phyloP scores from a whole-genome alignment of 1,284 basidiomycete species.

The Microbotryum lychnidis-dioicae region DNA sequence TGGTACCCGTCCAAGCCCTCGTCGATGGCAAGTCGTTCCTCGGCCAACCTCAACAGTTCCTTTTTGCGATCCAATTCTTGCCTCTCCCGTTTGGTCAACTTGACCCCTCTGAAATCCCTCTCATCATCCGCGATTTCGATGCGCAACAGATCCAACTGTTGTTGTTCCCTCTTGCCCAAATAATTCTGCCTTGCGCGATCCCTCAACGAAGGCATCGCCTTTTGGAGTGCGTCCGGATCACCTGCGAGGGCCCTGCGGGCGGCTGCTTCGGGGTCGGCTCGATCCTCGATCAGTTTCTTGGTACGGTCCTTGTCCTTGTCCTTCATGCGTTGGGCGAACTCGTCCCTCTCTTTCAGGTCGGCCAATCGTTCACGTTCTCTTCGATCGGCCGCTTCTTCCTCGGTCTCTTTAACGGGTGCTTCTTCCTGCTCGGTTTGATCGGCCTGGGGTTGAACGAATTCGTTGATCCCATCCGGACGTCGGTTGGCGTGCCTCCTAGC shows the following conservation, averaged over 20 bases:
- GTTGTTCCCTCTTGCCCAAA: slow-evolving; percentile 87
- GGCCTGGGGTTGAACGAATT: no score
- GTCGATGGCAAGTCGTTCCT: slow-evolving; percentile 85
- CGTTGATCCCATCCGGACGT: slow-evolving; percentile 38
- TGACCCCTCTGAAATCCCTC: slow-evolving; percentile 76
- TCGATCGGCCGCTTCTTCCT: slow-evolving; percentile 61
- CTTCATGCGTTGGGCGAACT: slow-evolving; percentile 79
- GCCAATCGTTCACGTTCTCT: slow-evolving; percentile 65
- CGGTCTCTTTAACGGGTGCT: neutral
- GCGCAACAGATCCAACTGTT: slow-evolving; percentile 87
- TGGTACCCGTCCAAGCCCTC: slow-evolving; percentile 91
- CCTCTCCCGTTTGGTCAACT: slow-evolving; percentile 73
- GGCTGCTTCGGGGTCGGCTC: slow-evolving; percentile 69
- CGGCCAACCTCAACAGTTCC: slow-evolving; percentile 80
- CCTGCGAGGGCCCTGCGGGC: slow-evolving; percentile 74
- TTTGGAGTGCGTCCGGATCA: slow-evolving; percentile 63
- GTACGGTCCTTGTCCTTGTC: slow-evolving; percentile 75
- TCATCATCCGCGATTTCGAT: slow-evolving; percentile 91
- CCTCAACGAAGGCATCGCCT: slow-evolving; percentile 70
- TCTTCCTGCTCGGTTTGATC: slow-evolving; percentile 40
- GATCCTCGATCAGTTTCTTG: slow-evolving; percentile 87
- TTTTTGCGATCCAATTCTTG: slow-evolving; percentile 83
- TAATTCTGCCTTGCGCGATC: slow-evolving; percentile 86
- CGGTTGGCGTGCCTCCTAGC: slow-evolving; percentile 30
- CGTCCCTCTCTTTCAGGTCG: slow-evolving; percentile 81